These are phyloP conservation scores for Rehmannia glutinosa DNA, from an alignment of 257 asterid species.

Conservation along the genomic window DNA sequence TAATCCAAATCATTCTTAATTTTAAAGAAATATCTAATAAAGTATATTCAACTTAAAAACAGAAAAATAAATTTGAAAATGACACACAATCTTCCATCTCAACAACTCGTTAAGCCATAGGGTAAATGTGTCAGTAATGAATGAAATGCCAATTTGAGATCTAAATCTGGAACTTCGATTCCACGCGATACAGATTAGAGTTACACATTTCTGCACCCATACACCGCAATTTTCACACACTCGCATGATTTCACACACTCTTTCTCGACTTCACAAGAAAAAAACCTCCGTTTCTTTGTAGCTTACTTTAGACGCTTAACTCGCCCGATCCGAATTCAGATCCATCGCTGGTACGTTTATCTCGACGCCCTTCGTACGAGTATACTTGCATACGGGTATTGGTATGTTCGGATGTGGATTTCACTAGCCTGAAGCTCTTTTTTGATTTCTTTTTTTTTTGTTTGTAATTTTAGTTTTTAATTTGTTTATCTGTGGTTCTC, in stretches of 20 bases:
- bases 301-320: slow-evolving; percentile 6
- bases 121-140: slow-evolving; percentile 8
- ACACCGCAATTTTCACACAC: slow-evolving; percentile 5
- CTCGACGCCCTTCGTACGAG: not conserved
- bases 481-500: not conserved
- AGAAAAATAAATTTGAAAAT: too few species aligned
- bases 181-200: slow-evolving; percentile 20
- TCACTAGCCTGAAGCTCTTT: not conserved
- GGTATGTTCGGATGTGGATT: not conserved
- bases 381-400: not conserved
- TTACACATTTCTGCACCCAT: not conserved
- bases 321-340: slow-evolving; percentile 18
- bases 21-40: too few species aligned
- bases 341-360: slow-evolving; percentile 21
- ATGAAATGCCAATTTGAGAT: slow-evolving; percentile 14
- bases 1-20: too few species aligned
- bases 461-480: not conserved
- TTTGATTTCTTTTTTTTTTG: not conserved
- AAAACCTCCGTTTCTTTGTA: slow-evolving; percentile 14
- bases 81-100: too few species aligned
- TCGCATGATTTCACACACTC: slow-evolving; percentile 9
- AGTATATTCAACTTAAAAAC: too few species aligned
- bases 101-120: too few species aligned
- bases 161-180: slow-evolving; percentile 28
- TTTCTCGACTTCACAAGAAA: not conserved